A percentile compares a stretch with the other conserved stretches of the same genome.
These are phyloP conservation scores for Bathelium albidoporum DNA, from an alignment of 495 filamentous ascomycete species.

Conservation along the genomic window DNA sequence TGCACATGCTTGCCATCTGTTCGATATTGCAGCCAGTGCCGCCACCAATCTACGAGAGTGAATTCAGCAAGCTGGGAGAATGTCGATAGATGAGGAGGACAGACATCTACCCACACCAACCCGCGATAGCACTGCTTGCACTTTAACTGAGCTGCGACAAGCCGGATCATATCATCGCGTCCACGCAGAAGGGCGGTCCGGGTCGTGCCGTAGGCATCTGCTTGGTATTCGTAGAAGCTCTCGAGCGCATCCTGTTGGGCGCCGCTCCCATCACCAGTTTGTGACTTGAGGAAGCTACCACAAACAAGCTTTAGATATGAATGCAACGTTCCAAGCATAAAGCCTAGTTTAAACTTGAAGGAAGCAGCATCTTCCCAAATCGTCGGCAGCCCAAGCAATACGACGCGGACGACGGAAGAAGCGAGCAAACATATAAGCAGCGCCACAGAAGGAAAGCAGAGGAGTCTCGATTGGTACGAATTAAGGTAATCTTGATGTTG, in stretches of 20 bases:
- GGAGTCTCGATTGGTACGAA: too few species aligned
- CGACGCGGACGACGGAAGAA: neutral
- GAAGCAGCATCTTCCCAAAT: neutral
- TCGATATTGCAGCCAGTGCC: constrained; percentile 89
- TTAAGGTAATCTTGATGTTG: too few species aligned
- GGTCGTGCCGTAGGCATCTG: constrained; percentile 75
- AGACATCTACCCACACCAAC: constrained; percentile 74
- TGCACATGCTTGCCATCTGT: constrained; percentile 65
- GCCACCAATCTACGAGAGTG: constrained; percentile 56
- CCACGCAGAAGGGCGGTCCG: constrained; percentile 66
- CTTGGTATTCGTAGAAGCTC: constrained; percentile 86
- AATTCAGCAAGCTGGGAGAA: neutral
- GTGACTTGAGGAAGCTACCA: constrained; percentile 79
- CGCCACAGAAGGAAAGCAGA: too few species aligned
- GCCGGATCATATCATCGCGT: constrained; percentile 79
- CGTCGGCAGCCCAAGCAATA: neutral
- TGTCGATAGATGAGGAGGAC: constrained; percentile 19
- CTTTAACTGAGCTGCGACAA: constrained; percentile 71
- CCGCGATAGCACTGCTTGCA: constrained; percentile 44
- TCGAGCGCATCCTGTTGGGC: constrained; percentile 78
- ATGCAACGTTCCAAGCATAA: constrained; percentile 6
- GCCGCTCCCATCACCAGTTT: constrained; percentile 48
- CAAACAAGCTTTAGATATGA: constrained; percentile 59
- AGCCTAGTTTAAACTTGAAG: neutral
- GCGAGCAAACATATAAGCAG: neutral